phyloP scores from a whole-genome alignment of 2,329 filamentous ascomycete species.

The Beauveria australis region DNA sequence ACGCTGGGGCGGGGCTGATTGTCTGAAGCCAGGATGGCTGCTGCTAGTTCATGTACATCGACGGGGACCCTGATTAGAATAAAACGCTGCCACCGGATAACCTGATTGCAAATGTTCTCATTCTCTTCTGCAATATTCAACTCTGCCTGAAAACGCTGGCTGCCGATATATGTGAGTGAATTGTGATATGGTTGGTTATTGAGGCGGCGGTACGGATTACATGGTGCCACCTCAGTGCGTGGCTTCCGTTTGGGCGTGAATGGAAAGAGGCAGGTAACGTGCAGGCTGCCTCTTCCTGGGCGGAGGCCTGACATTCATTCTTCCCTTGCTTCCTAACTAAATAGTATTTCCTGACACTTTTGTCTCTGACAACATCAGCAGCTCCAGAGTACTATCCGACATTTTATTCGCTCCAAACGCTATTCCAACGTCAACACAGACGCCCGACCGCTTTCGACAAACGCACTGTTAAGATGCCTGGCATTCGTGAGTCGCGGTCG shows the following conservation, averaged over 20 bases:
- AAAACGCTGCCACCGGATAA: neutral
- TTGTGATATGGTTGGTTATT: neutral
- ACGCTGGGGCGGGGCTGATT: neutral
- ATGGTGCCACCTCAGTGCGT: neutral
- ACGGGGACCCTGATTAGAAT: neutral
- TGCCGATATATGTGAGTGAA: neutral
- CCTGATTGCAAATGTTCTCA: neutral
- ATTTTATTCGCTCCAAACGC: slow-evolving; percentile 4
- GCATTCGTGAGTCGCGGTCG: slow-evolving; percentile 37
- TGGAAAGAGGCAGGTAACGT: slow-evolving; percentile 5
- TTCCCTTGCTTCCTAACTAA: neutral
- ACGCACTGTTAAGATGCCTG: slow-evolving; percentile 35
- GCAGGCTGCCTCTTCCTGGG: slow-evolving; percentile 4
- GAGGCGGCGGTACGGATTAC: neutral
- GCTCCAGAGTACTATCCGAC: slow-evolving; percentile 3
- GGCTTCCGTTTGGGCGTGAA: neutral
- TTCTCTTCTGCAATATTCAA: neutral
- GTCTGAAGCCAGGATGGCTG: neutral
- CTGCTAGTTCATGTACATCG: neutral
- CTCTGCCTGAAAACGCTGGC: neutral
- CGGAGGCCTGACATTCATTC: slow-evolving; percentile 3
- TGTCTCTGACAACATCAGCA: slow-evolving; percentile 3
- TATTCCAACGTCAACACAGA: slow-evolving; percentile 14
- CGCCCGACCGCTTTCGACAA: neutral
- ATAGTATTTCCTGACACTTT: neutral